Evolutionary conservation across 2,329 filamentous ascomycete genomes (phyloP).

Genomic region (Emericellopsis atlantica): DNA sequence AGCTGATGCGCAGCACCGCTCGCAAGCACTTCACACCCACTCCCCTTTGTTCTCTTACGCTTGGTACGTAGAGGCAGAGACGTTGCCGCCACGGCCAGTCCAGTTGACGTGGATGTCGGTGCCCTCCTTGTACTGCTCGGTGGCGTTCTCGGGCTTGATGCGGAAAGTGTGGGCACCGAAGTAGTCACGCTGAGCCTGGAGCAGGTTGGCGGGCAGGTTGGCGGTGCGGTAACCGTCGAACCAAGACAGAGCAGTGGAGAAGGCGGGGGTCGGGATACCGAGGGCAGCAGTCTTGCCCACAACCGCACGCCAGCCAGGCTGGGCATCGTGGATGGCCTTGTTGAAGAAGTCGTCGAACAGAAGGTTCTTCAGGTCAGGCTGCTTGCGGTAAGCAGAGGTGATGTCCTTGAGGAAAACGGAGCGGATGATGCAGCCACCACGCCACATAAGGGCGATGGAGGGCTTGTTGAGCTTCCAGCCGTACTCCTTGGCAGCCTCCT

Average conservation of each 20-base stretch:
- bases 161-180: conserved; percentile 90
- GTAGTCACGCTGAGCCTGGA: conserved; percentile 99
- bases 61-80: conserved; percentile 95
- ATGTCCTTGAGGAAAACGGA: conserved; percentile 99
- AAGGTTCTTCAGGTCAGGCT: conserved; percentile 94
- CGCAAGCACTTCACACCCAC: no score
- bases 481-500: conserved; percentile 96
- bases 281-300: conserved; percentile 85
- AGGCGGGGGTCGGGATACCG: conserved; percentile 91
- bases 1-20: no score
- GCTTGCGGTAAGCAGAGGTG: conserved; percentile 86
- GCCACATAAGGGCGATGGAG: conserved; percentile 99
- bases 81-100: conserved; percentile 95
- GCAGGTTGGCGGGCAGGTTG: conserved; percentile 92
- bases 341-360: conserved; percentile 99
- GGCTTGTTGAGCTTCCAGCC: conserved; percentile 99
- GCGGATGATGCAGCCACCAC: conserved; percentile 98
- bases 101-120: conserved; percentile 98
- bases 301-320: conserved; percentile 83
- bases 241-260: conserved; percentile 95
- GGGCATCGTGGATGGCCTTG: conserved; percentile 94
- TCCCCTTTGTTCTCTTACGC: conserved; percentile 45
- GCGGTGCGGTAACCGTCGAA: conserved; percentile 98
- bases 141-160: conserved; percentile 71
- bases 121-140: conserved; percentile 67